These are phyloP conservation scores for Lentithecium fluviatile DNA, from an alignment of 495 filamentous ascomycete genomes.

Conservation along the genomic window DNA sequence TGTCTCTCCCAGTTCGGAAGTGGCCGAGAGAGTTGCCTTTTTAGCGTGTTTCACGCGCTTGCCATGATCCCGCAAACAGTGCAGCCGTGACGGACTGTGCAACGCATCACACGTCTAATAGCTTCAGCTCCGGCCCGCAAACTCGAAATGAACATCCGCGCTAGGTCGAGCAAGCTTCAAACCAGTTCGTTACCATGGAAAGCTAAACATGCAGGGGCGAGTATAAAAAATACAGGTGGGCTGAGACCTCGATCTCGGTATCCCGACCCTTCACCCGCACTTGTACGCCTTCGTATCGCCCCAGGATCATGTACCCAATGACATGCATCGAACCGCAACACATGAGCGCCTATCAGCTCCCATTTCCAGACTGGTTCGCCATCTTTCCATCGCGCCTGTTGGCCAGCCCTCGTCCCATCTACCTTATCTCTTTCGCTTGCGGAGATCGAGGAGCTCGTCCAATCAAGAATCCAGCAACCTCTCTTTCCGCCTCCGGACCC, in stretches of 20 bases:
- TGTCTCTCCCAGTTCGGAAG: too few relatives aligned
- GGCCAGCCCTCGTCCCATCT: slow-evolving; percentile 24
- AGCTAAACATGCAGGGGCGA: too few relatives aligned
- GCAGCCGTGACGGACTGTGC: neutral
- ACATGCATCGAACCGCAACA: slow-evolving; percentile 19
- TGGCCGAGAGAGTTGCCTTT: too few relatives aligned
- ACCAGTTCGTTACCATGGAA: too few relatives aligned
- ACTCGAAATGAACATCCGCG: too few relatives aligned
- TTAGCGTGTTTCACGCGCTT: neutral
- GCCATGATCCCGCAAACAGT: neutral
- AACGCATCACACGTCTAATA: neutral
- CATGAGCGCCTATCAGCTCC: neutral
- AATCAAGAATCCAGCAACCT: slow-evolving; percentile 18
- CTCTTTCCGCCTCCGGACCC: slow-evolving; percentile 31
- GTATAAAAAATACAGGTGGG: too few relatives aligned
- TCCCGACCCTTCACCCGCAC: too few relatives aligned
- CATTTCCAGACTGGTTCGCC: slow-evolving; percentile 3
- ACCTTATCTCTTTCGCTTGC: slow-evolving; percentile 21
- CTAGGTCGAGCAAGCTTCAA: too few relatives aligned
- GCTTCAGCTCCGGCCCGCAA: too few relatives aligned
- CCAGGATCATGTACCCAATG: slow-evolving; percentile 7
- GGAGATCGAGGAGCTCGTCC: slow-evolving; percentile 30
- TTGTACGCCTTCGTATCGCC: too few relatives aligned
- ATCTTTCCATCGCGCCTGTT: slow-evolving; percentile 10
- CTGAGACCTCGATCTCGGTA: too few relatives aligned